Conservation (phyloP, 495 filamentous ascomycete species). For the Articulospora tetracladia region DNA sequence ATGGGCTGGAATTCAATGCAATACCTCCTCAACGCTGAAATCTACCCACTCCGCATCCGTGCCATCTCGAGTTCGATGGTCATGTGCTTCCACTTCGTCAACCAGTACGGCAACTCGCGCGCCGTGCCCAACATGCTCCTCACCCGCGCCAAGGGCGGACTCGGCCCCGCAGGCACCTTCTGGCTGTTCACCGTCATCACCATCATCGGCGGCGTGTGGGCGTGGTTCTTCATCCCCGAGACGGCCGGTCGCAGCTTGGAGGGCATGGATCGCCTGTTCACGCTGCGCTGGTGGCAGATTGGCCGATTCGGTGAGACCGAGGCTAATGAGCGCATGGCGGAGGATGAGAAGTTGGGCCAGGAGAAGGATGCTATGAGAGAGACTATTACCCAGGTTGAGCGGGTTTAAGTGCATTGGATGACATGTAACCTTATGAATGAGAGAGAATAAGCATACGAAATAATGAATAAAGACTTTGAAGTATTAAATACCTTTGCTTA, state of each 20-base stretch:
- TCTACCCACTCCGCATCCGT: slow-evolving; percentile 62
- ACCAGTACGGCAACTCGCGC: slow-evolving; percentile 67
- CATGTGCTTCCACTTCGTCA: slow-evolving; percentile 63
- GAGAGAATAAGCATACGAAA: no score
- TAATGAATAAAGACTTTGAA: no score
- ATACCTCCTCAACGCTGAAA: slow-evolving; percentile 70
- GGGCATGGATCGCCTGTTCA: slow-evolving; percentile 20
- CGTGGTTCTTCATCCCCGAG: slow-evolving; percentile 22
- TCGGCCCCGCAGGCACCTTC: slow-evolving; percentile 47
- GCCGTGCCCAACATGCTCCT: slow-evolving; percentile 44
- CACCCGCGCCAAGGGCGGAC: slow-evolving; percentile 40
- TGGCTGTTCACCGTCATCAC: slow-evolving; percentile 65
- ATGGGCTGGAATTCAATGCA: slow-evolving; percentile 74
- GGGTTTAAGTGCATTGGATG: slow-evolving; percentile 1
- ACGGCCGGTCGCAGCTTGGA: slow-evolving; percentile 18
- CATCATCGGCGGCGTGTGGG: slow-evolving; percentile 66
- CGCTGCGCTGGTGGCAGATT: slow-evolving; percentile 18
- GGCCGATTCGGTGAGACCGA: slow-evolving; percentile 12
- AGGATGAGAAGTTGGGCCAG: slow-evolving; percentile 5
- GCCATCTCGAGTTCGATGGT: slow-evolving; percentile 45
- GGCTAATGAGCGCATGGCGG: slow-evolving; percentile 11
- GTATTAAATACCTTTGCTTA: no score
- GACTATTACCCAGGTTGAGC: slow-evolving; percentile 7
- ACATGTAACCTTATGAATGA: no score
- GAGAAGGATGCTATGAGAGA: slow-evolving; percentile 10